Evolutionary conservation across 2,329 filamentous ascomycete genomes (phyloP).

Genomic region (Didymellaceae sp.): DNA sequence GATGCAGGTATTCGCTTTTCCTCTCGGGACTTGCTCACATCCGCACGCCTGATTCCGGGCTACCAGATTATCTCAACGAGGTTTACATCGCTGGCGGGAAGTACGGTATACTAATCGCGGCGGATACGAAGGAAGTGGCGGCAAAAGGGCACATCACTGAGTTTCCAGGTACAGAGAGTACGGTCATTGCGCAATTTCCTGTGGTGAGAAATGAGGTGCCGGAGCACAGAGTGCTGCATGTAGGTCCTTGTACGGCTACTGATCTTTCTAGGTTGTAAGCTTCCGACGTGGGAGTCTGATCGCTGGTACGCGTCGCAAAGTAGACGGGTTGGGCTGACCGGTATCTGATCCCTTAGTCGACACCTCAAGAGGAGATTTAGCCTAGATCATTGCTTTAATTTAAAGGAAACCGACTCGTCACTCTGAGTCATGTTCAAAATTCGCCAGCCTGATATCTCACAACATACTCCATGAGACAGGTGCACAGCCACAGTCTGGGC

Average conservation of each 20-base stretch:
- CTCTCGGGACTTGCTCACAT: slow-evolving; percentile 1
- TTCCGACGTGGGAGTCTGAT: too few species aligned
- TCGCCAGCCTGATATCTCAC: too few species aligned
- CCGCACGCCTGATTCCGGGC: not conserved
- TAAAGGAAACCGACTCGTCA: too few species aligned
- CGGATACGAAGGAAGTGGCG: not conserved
- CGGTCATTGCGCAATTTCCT: not conserved
- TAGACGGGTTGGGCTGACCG: too few species aligned
- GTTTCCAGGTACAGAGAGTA: not conserved
- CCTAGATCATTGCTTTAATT: too few species aligned
- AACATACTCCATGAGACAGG: too few species aligned
- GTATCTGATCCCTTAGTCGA: too few species aligned
- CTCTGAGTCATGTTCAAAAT: too few species aligned
- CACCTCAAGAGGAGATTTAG: too few species aligned
- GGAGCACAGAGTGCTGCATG: not conserved
- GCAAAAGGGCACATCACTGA: not conserved
- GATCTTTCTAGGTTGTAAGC: not conserved
- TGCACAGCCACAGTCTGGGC: too few species aligned
- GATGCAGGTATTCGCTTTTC: not conserved
- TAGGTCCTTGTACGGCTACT: not conserved
- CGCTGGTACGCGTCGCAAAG: too few species aligned
- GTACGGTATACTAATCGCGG: not conserved
- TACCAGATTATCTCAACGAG: not conserved
- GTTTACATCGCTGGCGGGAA: not conserved
- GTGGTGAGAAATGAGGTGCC: not conserved